Evolutionary conservation across 768 basidiomycete genomes (phyloP), one percentile per base, ranked within the genome.

Genomic region (Lentinula edodes): DNA sequence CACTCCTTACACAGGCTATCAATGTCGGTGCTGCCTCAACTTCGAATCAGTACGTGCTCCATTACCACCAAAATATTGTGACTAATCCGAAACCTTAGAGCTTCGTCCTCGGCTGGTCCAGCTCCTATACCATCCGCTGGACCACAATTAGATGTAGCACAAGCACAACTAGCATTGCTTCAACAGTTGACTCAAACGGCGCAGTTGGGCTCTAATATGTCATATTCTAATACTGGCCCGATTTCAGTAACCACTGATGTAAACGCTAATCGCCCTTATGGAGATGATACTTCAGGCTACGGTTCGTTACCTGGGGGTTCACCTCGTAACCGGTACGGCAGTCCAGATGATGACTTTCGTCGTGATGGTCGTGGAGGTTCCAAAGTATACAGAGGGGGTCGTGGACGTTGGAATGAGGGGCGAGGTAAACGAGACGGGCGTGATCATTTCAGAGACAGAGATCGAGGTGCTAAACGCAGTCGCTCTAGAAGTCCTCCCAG

Each of bases 181-280:
- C 90, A 91, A 69, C 90, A 91, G 70, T 80, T 93, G 70, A 80
- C 89, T 58, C 84, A 86, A 67, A 82, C 83, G 67, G 83, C 87
- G 45, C 63, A 79, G 74, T 63, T 70, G 71, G 43, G 72, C 67
- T 64, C 60, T 66, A 68, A 61, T 71, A 70, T 55, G 65, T 71
- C 64, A 62, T 69, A 20, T 32, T 51, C 68, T 67, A 70, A 65
- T 71, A 70, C 64, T 71, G 67, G 71, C 66, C 65, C 70, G 65
- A 66, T 73, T 73, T 66, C 70, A 62, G 66, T 70, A 70, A 54
- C 65, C 46, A 58, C 66, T 67, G 64, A 54, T 56, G 51, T 60
- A 52, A 52, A 52, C 62, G 65, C 60, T 70, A 73, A 70, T 63
- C 72, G 67, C 60, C 72, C 77, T 54, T 65, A 77, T 73, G 75